A percentile compares a stretch with the other conserved stretches of the same genome.
phyloP scores from a whole-genome alignment of 2,329 filamentous ascomycete species.

The Cadophora gregata region DNA sequence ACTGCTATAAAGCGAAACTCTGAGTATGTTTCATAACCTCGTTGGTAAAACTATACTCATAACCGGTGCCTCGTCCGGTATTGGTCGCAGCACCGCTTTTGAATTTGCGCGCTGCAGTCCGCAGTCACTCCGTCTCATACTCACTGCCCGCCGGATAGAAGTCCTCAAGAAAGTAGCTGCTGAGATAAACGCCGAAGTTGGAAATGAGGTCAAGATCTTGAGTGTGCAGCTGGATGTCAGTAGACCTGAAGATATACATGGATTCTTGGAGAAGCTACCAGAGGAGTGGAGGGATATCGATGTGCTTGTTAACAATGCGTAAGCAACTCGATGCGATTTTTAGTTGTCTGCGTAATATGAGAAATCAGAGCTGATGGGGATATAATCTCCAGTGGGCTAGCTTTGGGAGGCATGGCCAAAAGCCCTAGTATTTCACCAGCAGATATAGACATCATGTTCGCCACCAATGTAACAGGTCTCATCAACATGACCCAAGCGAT shows the following conservation, averaged over 20 bases:
- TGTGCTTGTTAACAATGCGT: not conserved
- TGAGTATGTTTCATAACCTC: constrained; percentile 75
- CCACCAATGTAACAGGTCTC: constrained; percentile 91
- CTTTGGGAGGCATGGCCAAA: constrained; percentile 79
- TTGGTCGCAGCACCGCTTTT: constrained; percentile 81
- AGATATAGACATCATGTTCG: constrained; percentile 87
- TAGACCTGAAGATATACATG: constrained; percentile 54
- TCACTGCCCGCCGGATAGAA: constrained; percentile 88
- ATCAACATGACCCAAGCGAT: constrained; percentile 97
- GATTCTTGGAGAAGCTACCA: not conserved
- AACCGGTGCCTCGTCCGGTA: constrained; percentile 94
- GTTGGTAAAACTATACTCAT: constrained; percentile 91
- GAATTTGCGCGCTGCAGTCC: constrained; percentile 91
- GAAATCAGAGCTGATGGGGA: not conserved
- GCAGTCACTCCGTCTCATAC: constrained; percentile 77
- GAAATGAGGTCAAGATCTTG: constrained; percentile 79
- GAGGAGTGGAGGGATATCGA: not conserved
- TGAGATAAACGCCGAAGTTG: constrained; percentile 78
- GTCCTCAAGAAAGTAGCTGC: constrained; percentile 75
- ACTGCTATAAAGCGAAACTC: not conserved
- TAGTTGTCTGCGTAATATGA: too few relatives aligned
- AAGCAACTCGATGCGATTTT: not conserved
- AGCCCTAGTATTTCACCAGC: constrained; percentile 83
- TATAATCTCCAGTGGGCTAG: constrained; percentile 66
- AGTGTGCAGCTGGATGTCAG: constrained; percentile 87